phyloP scores from a whole-genome alignment of 441 rosid species.

The Melastoma candidum region DNA sequence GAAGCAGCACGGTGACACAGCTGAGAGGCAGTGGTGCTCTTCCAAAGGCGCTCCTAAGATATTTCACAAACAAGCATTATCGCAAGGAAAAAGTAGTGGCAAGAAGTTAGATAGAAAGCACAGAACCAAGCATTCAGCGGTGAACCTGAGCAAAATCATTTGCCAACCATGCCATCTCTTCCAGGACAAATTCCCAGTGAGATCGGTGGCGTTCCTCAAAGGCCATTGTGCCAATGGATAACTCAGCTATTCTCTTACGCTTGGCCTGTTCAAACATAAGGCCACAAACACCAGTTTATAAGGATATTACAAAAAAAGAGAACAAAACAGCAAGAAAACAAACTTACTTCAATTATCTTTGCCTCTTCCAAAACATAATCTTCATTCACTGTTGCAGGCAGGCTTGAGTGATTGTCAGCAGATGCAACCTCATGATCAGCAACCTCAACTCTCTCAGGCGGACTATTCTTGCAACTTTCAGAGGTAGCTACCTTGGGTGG shows the following conservation, averaged over 20 bases:
- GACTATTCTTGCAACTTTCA: slow-evolving; percentile 28
- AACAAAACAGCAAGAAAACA: slow-evolving; percentile 15
- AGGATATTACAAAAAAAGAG: slow-evolving; percentile 5
- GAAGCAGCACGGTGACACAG: slow-evolving; percentile 61
- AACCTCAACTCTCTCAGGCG: slow-evolving; percentile 27
- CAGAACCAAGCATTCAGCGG: slow-evolving; percentile 13
- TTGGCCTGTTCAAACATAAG: slow-evolving; percentile 50
- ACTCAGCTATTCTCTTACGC: slow-evolving; percentile 78
- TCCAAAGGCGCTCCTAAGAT: slow-evolving; percentile 97
- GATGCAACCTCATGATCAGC: slow-evolving; percentile 34
- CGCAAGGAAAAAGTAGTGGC: slow-evolving; percentile 5
- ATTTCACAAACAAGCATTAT: slow-evolving; percentile 2
- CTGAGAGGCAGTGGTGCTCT: slow-evolving; percentile 93
- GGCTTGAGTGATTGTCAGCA: slow-evolving; percentile 28
- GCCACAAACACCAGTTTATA: slow-evolving; percentile 17
- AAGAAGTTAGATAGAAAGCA: slow-evolving; percentile 1
- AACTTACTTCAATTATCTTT: slow-evolving; percentile 65
- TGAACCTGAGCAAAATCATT: slow-evolving; percentile 98
- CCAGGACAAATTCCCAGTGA: slow-evolving; percentile 98
- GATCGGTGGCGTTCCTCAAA: slow-evolving; percentile 44
- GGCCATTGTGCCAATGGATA: slow-evolving; percentile 47
- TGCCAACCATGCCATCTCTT: slow-evolving; percentile 99
- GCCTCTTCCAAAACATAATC: slow-evolving; percentile 94
- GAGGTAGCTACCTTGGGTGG: slow-evolving; percentile 26
- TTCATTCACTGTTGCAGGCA: slow-evolving; percentile 51